Evolutionary conservation across 2,329 filamentous ascomycete species (phyloP), one percentile per base, ranked within the genome.

Genomic region (Rhynchosporium graminicola): DNA sequence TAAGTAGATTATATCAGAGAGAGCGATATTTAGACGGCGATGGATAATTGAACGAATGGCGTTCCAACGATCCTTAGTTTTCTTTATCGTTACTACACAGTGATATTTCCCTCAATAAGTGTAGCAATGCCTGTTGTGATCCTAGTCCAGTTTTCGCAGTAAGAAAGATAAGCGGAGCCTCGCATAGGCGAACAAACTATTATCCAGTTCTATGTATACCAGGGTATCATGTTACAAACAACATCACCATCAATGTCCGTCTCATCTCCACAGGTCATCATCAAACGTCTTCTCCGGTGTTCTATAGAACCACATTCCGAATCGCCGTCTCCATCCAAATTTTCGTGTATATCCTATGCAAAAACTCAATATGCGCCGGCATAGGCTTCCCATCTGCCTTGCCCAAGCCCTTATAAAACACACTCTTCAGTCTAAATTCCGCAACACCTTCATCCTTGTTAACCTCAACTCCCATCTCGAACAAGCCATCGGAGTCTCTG

Each of bases 351-450:
- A 82, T 76, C 67, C 78, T 75, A 73, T 86, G 83, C 68, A 80
- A 66, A 77, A 80, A 84, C 57, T 78, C 76, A 15, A 82, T 76
- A 67, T 77, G 73, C 1, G 72, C 62, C 10, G 78, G 77, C 79
- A 84, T 81, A 0, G 81, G 80, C 4, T 60, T 64, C 26, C 69
- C 66, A 1, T 69, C 73, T 0, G 74, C 75, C 70, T 77, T 80
- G 2, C 80, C 79, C 51, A 78, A 64, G 0, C 82, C 82, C 68
- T 83, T 79, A 72, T 79, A 89, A 80, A 81, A 90, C 69, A 78
- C 80, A 76, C 71, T 87, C 80, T 88, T 90, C 60, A 91, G 76
- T 2, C 80, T 78, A 67, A 90, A 83, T 73, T 88, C 86, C 2
- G 83, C 87, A 10, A 83, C 80, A 66, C 81, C 79, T 74, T 89